Evolutionary conservation across 257 asterid species (phyloP).

Genomic region (Solanum habrochaites): DNA sequence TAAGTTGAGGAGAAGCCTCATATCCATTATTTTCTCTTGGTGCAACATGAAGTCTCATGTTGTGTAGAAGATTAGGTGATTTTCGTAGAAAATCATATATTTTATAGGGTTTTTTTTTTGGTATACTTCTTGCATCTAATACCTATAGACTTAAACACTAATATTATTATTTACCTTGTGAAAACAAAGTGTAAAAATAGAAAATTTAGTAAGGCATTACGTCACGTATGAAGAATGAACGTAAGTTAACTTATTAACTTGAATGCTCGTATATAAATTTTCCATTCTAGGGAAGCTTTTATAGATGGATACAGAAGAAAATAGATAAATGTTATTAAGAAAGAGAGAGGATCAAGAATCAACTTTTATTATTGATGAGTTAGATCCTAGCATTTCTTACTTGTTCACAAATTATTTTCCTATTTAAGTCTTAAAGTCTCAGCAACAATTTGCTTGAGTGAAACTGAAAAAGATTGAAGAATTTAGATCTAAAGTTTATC

Average conservation of each 20-base stretch:
- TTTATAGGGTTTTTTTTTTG: neutral
- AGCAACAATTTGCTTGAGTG: neutral
- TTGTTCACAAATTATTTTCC: neutral
- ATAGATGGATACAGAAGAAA: too few relatives aligned
- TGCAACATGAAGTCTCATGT: too few relatives aligned
- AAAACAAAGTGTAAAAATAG: too few relatives aligned
- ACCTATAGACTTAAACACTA: neutral
- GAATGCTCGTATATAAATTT: neutral
- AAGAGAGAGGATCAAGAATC: too few relatives aligned
- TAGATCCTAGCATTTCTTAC: neutral
- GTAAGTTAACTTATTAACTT: neutral
- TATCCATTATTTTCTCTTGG: too few relatives aligned
- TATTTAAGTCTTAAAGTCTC: neutral
- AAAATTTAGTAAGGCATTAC: too few relatives aligned
- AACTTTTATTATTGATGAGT: neutral
- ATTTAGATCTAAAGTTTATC: neutral
- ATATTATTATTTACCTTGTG: neutral
- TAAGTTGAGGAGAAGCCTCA: too few relatives aligned
- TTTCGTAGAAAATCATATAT: neutral
- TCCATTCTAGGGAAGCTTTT: neutral
- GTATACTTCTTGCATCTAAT: neutral
- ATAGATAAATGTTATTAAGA: too few relatives aligned
- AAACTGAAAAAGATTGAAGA: neutral
- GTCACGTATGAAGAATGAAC: neutral
- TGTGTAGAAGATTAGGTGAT: neutral